Evolutionary conservation across 2,329 filamentous ascomycete species (phyloP).

Genomic region (Cylindrodendrum hubeiense): DNA sequence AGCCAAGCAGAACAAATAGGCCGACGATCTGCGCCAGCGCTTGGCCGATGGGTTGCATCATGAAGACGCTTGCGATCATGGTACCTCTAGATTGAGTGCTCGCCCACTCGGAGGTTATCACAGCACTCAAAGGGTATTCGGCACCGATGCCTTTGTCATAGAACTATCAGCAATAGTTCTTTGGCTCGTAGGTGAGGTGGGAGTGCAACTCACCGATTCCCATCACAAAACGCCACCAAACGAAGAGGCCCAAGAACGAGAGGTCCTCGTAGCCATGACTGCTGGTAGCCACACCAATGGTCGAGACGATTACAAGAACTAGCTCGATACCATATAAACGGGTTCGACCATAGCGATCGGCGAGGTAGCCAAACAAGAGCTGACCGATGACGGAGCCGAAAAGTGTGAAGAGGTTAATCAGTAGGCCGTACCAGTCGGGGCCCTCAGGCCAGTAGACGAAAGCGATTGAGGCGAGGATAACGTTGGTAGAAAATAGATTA

Average conservation of each 20-base stretch:
- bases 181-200: constrained; percentile 5
- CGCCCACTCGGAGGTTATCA: constrained; percentile 76
- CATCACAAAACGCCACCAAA: constrained; percentile 68
- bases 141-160: constrained; percentile 67
- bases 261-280: constrained; percentile 63
- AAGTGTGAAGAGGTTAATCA: constrained; percentile 66
- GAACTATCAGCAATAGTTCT: constrained; percentile 24
- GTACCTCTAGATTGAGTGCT: constrained; percentile 73
- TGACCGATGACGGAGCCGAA: constrained; percentile 66
- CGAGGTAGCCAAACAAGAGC: constrained; percentile 65
- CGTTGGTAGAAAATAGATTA: constrained; percentile 67
- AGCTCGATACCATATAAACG: constrained; percentile 69
- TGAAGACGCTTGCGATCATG: constrained; percentile 76
- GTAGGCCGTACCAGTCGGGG: constrained; percentile 57
- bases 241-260: constrained; percentile 63
- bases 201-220: constrained; percentile 56
- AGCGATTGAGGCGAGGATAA: constrained; percentile 64
- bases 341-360: constrained; percentile 67
- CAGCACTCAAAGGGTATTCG: constrained; percentile 75
- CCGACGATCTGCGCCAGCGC: constrained; percentile 73
- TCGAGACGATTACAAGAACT: constrained; percentile 67
- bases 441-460: constrained; percentile 66
- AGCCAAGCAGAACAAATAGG: constrained; percentile 63
- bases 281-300: constrained; percentile 67
- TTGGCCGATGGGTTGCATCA: constrained; percentile 78